These are phyloP conservation scores for Acephala macrosclerotiorum DNA, from an alignment of 2,329 filamentous ascomycete species.

Conservation along the genomic window DNA sequence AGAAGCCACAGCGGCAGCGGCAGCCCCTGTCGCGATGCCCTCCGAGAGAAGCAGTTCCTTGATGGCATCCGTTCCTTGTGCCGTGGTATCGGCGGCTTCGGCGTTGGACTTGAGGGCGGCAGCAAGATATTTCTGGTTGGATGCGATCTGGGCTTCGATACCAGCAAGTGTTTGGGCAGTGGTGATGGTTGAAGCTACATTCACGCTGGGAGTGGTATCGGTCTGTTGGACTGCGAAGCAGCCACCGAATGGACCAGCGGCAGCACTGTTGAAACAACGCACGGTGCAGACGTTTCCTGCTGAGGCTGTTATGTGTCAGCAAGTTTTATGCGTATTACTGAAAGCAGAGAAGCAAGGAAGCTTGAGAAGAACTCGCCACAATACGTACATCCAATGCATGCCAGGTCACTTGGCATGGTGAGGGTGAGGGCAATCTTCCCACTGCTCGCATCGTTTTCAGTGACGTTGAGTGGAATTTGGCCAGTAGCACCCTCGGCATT, in stretches of 20 bases:
- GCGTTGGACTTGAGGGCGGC: slow-evolving; percentile 52
- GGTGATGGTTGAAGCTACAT: slow-evolving; percentile 52
- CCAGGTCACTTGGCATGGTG: slow-evolving; percentile 56
- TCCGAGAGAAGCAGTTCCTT: background rate
- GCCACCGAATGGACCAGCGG: slow-evolving; percentile 63
- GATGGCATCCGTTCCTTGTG: background rate
- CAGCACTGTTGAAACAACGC: slow-evolving; percentile 64
- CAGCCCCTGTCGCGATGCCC: background rate
- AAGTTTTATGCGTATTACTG: background rate
- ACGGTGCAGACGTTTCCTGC: slow-evolving; percentile 66
- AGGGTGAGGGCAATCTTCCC: slow-evolving; percentile 64
- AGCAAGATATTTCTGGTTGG: slow-evolving; percentile 59
- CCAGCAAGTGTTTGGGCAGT: slow-evolving; percentile 54
- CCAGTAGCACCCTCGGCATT: slow-evolving; percentile 38
- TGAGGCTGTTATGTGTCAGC: slow-evolving; percentile 49
- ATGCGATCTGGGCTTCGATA: slow-evolving; percentile 55
- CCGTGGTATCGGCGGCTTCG: background rate
- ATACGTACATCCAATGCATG: slow-evolving; percentile 58
- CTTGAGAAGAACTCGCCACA: too few species aligned
- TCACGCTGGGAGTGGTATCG: slow-evolving; percentile 51
- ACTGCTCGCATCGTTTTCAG: slow-evolving; percentile 49
- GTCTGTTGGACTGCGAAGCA: slow-evolving; percentile 65
- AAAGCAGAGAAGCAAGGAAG: background rate
- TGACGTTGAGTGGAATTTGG: background rate
- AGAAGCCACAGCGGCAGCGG: background rate